Conservation (phyloP, 2,329 filamentous ascomycete genomes). For the Ramularia endophylla region DNA sequence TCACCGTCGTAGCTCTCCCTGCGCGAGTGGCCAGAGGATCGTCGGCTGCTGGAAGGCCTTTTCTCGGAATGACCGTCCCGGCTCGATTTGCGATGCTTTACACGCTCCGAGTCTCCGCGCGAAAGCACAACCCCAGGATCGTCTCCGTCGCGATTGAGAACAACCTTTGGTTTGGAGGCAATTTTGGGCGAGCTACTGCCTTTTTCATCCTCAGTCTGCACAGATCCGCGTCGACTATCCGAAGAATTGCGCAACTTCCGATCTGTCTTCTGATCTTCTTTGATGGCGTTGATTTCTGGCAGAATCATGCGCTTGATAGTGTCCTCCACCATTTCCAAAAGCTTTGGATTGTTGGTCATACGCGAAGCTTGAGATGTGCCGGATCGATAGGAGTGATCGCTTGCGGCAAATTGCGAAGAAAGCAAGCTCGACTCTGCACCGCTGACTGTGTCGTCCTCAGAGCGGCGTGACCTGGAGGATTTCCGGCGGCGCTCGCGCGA, state of each 20-base stretch:
- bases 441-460: conserved; percentile 47
- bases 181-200: conserved; percentile 57
- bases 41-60: conserved; percentile 23
- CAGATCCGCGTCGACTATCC: conserved; percentile 52
- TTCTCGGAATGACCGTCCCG: conserved; percentile 34
- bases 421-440: conserved; percentile 58
- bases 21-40: conserved; percentile 24
- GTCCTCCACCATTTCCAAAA: conserved; percentile 88
- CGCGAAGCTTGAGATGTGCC: conserved; percentile 59
- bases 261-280: conserved; percentile 78
- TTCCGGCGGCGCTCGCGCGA: conserved; percentile 27
- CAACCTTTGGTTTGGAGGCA: conserved; percentile 53
- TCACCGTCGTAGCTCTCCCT: conserved; percentile 32
- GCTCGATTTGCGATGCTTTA: conserved; percentile 51
- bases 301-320: conserved; percentile 84
- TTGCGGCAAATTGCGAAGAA: conserved; percentile 51
- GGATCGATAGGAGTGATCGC: conserved; percentile 54
- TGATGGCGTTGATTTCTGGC: conserved; percentile 85
- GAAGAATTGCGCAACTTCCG: conserved; percentile 65
- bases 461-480: conserved; percentile 43
- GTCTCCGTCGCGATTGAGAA: conserved; percentile 52
- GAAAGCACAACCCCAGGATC: conserved; percentile 55
- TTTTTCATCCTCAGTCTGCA: conserved; percentile 50
- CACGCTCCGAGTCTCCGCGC: conserved; percentile 46
- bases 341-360: conserved; percentile 86